Evolutionary conservation across 129 eudicot genomes (phyloP), one percentile per base, ranked within the genome.

Genomic region (Helianthus annuus): DNA sequence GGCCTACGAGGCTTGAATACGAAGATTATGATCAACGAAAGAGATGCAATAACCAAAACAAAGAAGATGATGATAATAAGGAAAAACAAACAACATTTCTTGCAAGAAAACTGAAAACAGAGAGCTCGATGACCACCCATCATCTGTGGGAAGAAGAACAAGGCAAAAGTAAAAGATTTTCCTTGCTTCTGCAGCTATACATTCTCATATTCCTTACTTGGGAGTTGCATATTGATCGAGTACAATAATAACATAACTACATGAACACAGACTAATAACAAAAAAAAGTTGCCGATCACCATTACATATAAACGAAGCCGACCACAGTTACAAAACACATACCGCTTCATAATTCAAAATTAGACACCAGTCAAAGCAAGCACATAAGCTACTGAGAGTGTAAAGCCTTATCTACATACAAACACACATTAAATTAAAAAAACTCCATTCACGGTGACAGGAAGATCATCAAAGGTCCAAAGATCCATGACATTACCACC

Each of bases 1-100:
- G 96, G 92, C 57, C 65, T 78, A 32, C 77, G 69, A 24, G 96
- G 96, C 84, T 89, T 82, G 70, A 86, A 22, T 42, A 84, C 19
- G 36, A 84, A 73, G 78, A 84, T 10, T 17, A 75, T 40, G 69
- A 78, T 34, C 38, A 84, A 12, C 1, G 74, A 24, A 51, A 77
- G 64, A 10, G 68, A 29, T 16, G 71, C 87, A 6, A 51, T 15
- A 6, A 75, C 17, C 40, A 74, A 19, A 5, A 80, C 0, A 22
- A 84, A 6, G 13, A 72, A 29, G 53, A 63, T 15, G 17, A 78
- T 27, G 64, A 72, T 61, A 3, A 78, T 8, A 36, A 84, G 64
- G 59, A 80, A 48, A 71, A 77, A 79, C 61, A 82, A 72, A 68
- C 73, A 76, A 49, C 80, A 65, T 79, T 69, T 84, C 69, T 60